Evolutionary conservation across 2,329 filamentous ascomycete genomes (phyloP).

Genomic region (Cytospora leucostoma): DNA sequence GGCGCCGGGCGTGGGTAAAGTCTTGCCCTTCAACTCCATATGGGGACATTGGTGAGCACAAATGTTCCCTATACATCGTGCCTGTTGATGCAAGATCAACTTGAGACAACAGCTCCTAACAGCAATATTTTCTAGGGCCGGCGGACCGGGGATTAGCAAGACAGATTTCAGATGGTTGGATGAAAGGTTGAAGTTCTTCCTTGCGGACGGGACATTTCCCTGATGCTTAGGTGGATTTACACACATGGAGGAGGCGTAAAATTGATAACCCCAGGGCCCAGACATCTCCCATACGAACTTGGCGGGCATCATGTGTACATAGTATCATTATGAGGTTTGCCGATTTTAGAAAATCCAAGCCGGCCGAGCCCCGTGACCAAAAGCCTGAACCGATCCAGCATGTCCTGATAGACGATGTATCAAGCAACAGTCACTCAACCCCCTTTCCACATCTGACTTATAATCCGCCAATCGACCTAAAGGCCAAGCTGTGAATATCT

Average conservation of each 20-base stretch:
- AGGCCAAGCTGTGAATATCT: too few relatives aligned
- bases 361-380: too few relatives aligned
- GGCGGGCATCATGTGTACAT: background rate
- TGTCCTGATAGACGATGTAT: too few relatives aligned
- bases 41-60: slow-evolving; percentile 37
- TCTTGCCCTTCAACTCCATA: slow-evolving; percentile 35
- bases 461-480: too few relatives aligned
- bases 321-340: too few relatives aligned
- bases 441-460: too few relatives aligned
- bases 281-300: background rate
- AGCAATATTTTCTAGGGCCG: slow-evolving; percentile 43
- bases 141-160: slow-evolving; percentile 64
- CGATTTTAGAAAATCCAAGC: too few relatives aligned
- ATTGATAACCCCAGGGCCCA: background rate
- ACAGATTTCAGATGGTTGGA: slow-evolving; percentile 70
- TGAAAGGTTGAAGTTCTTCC: slow-evolving; percentile 53
- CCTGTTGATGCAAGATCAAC: background rate
- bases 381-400: too few relatives aligned
- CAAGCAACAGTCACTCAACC: too few relatives aligned
- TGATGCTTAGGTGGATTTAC: background rate
- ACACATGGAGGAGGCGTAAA: background rate
- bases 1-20: slow-evolving; percentile 33
- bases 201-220: slow-evolving; percentile 26
- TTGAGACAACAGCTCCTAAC: background rate
- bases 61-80: background rate